Percentiles rank a stretch among this genome's conserved stretches.
These are phyloP conservation scores for Tothia fuscella DNA, from an alignment of 2,329 filamentous ascomycete species.

Conservation along the genomic window DNA sequence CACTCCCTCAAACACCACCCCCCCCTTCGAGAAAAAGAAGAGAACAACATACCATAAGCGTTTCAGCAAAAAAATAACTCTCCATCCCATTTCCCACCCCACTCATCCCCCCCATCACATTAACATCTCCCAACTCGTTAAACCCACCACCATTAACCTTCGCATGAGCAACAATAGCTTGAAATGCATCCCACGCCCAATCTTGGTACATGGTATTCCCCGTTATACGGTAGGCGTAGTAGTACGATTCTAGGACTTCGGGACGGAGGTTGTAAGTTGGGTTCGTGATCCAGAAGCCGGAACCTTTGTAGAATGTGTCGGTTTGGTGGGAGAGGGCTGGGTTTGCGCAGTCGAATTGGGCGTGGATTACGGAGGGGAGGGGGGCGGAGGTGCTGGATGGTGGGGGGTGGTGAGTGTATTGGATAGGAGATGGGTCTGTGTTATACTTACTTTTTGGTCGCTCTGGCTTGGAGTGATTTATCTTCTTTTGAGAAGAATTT, in stretches of 20 bases:
- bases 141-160: constrained; percentile 54
- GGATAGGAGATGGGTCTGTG: background rate
- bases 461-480: no score
- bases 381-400: constrained; percentile 31
- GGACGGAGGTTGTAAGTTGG: constrained; percentile 58
- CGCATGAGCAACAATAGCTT: constrained; percentile 52
- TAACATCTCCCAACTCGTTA: constrained; percentile 42
- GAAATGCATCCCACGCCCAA: constrained; percentile 72
- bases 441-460: background rate
- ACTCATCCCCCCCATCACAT: constrained; percentile 49
- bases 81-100: constrained; percentile 58
- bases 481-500: no score
- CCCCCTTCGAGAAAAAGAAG: constrained; percentile 47
- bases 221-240: constrained; percentile 77
- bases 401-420: background rate
- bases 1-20: background rate
- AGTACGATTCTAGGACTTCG: constrained; percentile 73
- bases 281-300: constrained; percentile 48
- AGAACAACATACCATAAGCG: constrained; percentile 75
- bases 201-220: constrained; percentile 66
- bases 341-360: constrained; percentile 26
- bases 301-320: constrained; percentile 47
- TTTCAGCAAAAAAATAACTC: constrained; percentile 80
- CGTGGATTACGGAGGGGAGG: constrained; percentile 30
- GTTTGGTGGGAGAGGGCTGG: constrained; percentile 18